Percentiles rank a stretch among this genome's conserved stretches.
Evolutionary conservation across 75 land plant genomes (phyloP).

Genomic region (Isoetes taiwanensis): DNA sequence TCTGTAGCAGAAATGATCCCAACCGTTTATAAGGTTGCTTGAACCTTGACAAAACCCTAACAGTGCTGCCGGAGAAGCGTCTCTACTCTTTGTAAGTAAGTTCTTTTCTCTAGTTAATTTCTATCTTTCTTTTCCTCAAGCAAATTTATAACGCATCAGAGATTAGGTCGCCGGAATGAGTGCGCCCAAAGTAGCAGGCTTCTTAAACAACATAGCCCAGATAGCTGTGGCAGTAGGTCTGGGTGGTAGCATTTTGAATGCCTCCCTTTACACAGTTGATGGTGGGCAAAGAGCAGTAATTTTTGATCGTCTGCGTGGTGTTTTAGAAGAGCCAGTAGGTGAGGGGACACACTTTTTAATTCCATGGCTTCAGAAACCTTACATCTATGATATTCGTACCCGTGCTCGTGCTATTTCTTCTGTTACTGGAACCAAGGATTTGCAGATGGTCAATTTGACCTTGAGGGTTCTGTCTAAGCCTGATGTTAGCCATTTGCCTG

Average conservation of each 20-base stretch:
- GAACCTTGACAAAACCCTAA: too few relatives aligned
- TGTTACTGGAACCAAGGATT: conserved; percentile 87
- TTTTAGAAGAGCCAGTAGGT: conserved; percentile 46
- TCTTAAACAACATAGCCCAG: conserved; percentile 11
- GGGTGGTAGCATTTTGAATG: conserved; percentile 31
- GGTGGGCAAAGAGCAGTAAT: conserved; percentile 84
- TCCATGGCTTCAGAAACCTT: conserved; percentile 77
- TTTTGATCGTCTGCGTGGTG: conserved; percentile 83
- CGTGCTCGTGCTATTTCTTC: conserved; percentile 76
- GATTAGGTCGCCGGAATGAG: background rate
- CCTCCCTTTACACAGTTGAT: conserved; percentile 82
- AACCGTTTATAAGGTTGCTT: too few relatives aligned
- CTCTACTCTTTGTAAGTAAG: too few relatives aligned
- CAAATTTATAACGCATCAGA: too few relatives aligned
- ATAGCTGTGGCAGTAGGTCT: conserved; percentile 54
- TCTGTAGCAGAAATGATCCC: too few relatives aligned
- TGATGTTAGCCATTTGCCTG: conserved; percentile 40
- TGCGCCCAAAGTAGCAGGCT: conserved; percentile 11
- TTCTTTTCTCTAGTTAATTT: too few relatives aligned
- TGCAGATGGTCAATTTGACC: conserved; percentile 90
- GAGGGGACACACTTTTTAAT: conserved; percentile 87
- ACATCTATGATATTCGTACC: conserved; percentile 77
- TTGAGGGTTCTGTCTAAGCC: conserved; percentile 72
- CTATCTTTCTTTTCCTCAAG: too few relatives aligned
- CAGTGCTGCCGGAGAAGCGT: too few relatives aligned